Evolutionary conservation across 768 basidiomycete species (phyloP), one percentile per base, ranked within the genome.

Genomic region (Podaxis carcinomalis): DNA sequence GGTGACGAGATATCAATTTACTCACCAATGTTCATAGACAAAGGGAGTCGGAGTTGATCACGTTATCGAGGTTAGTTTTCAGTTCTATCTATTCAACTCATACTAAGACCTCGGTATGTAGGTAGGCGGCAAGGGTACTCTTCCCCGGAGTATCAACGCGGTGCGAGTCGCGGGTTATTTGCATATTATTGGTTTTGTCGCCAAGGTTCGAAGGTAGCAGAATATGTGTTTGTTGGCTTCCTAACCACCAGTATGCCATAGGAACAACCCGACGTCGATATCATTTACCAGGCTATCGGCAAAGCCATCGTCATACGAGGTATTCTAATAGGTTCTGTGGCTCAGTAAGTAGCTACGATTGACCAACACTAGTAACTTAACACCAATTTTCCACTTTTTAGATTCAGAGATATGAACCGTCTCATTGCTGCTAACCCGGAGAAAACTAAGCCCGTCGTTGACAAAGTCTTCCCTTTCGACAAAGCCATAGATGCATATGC

Each of bases 401-500:
- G 80, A 62, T 86, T 86, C 62, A 76, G 78, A 57, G 74, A 78
- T 47, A 78, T 85, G 80, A 79, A 76, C 67, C 72, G 74, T 19
- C 74, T 84, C 5, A 70, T 85, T 44, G 62, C 65, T 16, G 76
- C 79, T 3, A 71, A 76, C 21, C 72, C 72, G 10, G 67, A 68
- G 2, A 71, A 71, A 40, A 78, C 84, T 6, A 74, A 70, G 19
- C 85, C 85, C 0, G 74, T 82, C 27, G 68, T 86, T 28, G 80
- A 84, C 74, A 81, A 78, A 69, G 78, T 86, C 2, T 87, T 86
- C 73, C 58, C 74, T 21, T 88, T 85, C 65, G 79, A 81, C 46
- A 67, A 86, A 28, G 72, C 79, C 6, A 69, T 74, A 32, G 74
- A 79, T 52, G 86, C 86, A 0, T 85, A 80, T 67, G 69, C 71